Evolutionary conservation across 208 protist species (phyloP).

Genomic region (Crithidia sp.): DNA sequence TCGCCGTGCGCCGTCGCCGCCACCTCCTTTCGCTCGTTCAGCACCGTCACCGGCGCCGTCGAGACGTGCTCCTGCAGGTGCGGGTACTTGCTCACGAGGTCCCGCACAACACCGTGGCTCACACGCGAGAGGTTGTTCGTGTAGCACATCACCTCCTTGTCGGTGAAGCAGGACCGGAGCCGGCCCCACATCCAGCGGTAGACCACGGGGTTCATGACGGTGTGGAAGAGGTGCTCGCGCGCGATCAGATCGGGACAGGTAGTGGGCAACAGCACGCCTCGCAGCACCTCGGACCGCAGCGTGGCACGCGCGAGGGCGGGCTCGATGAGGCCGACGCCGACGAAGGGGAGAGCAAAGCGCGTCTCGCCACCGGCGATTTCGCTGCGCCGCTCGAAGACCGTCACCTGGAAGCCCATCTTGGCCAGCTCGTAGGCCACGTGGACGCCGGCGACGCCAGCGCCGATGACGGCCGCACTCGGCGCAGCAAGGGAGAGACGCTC

Average conservation of each 20-base stretch:
- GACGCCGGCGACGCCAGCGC: conserved; percentile 83
- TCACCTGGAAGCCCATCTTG: conserved; percentile 81
- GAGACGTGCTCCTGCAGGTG: conserved; percentile 62
- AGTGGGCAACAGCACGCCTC: conserved; percentile 43
- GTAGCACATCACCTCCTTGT: conserved; percentile 64
- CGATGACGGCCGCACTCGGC: conserved; percentile 79
- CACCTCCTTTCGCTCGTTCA: conserved; percentile 18
- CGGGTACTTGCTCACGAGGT: conserved; percentile 54
- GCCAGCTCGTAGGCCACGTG: conserved; percentile 88
- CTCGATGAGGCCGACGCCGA: conserved; percentile 77
- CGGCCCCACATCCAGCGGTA: conserved; percentile 79
- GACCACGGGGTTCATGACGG: conserved; percentile 56
- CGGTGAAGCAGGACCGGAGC: conserved; percentile 41
- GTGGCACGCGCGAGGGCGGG: conserved; percentile 48
- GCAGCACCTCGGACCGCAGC: conserved; percentile 48
- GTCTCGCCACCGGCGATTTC: conserved; percentile 62
- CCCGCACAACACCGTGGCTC: conserved; percentile 63
- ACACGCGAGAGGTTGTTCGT: conserved; percentile 79
- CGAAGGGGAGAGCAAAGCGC: conserved; percentile 64
- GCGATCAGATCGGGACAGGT: conserved; percentile 59
- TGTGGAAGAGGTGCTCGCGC: conserved; percentile 60
- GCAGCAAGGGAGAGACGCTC: conserved; percentile 43
- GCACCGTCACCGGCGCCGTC: conserved; percentile 21
- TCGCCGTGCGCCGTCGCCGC: conserved; percentile 53
- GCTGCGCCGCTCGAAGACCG: conserved; percentile 69